phyloP scores from a whole-genome alignment of 495 filamentous ascomycete genomes.

The Neurospora hispaniola region DNA sequence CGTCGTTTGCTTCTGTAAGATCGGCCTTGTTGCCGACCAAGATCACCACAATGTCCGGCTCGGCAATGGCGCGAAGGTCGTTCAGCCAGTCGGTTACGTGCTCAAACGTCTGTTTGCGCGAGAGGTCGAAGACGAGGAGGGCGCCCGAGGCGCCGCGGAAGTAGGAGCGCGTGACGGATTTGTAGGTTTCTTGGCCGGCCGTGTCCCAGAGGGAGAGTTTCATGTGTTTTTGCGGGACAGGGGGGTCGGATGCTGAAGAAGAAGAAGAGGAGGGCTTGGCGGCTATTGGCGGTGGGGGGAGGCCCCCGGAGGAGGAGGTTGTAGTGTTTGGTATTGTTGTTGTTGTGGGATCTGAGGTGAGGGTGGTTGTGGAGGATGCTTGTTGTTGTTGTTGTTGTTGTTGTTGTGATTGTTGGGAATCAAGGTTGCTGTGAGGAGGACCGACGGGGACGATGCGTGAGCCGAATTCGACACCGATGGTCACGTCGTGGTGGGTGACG shows the following conservation, averaged over 20 bases:
- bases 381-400: no score
- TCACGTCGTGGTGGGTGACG: conserved; percentile 85
- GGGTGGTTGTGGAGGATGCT: background rate
- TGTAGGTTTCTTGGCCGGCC: conserved; percentile 94
- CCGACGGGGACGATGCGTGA: conserved; percentile 88
- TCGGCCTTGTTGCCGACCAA: conserved; percentile 93
- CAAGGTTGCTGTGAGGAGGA: conserved; percentile 47
- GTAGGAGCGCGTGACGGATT: conserved; percentile 88
- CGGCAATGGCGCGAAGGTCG: conserved; percentile 84
- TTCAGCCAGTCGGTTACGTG: conserved; percentile 85
- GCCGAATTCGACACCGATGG: conserved; percentile 96
- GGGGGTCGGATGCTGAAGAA: conserved; percentile 10
- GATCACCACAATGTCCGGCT: conserved; percentile 86
- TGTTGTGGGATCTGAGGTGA: background rate
- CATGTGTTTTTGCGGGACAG: conserved; percentile 57
- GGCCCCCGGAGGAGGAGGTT: conserved; percentile 11
- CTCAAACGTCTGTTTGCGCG: conserved; percentile 55
- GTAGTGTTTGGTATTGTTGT: background rate
- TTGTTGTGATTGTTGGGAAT: background rate
- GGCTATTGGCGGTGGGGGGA: conserved; percentile 24
- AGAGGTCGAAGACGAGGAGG: conserved; percentile 87
- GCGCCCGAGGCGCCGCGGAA: conserved; percentile 90
- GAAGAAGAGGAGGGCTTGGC: conserved; percentile 4
- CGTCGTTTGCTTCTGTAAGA: conserved; percentile 43
- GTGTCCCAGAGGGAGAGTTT: conserved; percentile 83